These are phyloP conservation scores for Tulasnella sp. DNA, from an alignment of 768 basidiomycete species.

Conservation along the genomic window DNA sequence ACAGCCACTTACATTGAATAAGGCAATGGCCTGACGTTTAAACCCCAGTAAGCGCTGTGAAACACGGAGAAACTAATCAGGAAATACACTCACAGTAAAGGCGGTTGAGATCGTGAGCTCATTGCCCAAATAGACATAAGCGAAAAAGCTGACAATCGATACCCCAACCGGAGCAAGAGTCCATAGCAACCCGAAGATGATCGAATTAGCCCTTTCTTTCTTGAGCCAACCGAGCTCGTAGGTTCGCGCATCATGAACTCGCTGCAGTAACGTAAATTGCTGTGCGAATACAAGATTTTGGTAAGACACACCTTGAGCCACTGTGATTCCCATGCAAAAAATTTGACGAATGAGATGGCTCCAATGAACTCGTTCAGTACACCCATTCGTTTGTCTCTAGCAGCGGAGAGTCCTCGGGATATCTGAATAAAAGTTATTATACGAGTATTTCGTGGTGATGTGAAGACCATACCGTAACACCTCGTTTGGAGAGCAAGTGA, in stretches of 20 bases:
- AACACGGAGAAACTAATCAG: conserved; percentile 15
- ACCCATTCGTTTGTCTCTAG: conserved; percentile 64
- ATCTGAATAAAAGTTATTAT: conserved; percentile 11
- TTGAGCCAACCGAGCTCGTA: conserved; percentile 25
- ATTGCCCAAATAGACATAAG: conserved; percentile 57
- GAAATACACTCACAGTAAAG: conserved; percentile 42
- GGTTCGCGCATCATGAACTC: conserved; percentile 24
- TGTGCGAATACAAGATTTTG: background rate
- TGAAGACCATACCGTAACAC: conserved; percentile 23
- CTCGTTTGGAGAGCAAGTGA: conserved; percentile 45
- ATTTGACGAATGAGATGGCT: conserved; percentile 22
- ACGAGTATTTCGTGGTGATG: too few species aligned
- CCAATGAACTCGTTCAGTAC: conserved; percentile 64
- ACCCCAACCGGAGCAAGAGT: conserved; percentile 62
- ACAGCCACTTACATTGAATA: background rate
- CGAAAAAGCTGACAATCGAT: conserved; percentile 66
- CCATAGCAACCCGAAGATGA: conserved; percentile 64
- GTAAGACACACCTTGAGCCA: conserved; percentile 21
- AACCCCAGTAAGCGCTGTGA: background rate
- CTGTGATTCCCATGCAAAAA: conserved; percentile 28
- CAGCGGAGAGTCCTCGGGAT: conserved; percentile 39
- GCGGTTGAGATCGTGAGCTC: conserved; percentile 66
- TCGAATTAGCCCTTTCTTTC: conserved; percentile 53
- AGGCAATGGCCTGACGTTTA: background rate
- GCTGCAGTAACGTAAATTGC: conserved; percentile 4